These are phyloP conservation scores for Collybia sp. DNA, from an alignment of 768 basidiomycete species.

Conservation along the genomic window DNA sequence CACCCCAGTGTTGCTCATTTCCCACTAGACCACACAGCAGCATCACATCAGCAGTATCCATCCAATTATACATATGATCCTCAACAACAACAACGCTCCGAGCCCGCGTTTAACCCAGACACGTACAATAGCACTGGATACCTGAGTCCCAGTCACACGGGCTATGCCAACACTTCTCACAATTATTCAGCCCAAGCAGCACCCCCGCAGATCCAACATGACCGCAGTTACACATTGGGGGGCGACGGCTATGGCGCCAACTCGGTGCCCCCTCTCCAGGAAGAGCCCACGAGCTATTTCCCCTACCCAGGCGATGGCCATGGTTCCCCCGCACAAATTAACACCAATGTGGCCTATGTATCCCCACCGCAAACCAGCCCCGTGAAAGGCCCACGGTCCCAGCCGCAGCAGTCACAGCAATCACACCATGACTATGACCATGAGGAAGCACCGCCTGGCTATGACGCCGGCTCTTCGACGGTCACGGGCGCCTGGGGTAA, in stretches of 20 bases:
- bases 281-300: slow-evolving; percentile 20
- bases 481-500: slow-evolving; percentile 52
- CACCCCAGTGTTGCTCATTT: slow-evolving; percentile 1
- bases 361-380: slow-evolving; percentile 28
- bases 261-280: slow-evolving; percentile 33
- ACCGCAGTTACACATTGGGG: slow-evolving; percentile 53
- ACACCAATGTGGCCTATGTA: slow-evolving; percentile 26
- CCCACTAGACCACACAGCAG: slow-evolving; percentile 49
- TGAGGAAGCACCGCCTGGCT: slow-evolving; percentile 61
- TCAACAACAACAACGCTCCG: slow-evolving; percentile 30
- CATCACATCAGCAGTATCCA: slow-evolving; percentile 44
- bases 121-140: slow-evolving; percentile 30
- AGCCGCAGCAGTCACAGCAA: slow-evolving; percentile 19
- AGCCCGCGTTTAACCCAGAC: slow-evolving; percentile 19
- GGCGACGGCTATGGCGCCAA: slow-evolving; percentile 53
- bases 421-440: slow-evolving; percentile 16
- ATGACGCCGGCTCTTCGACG: slow-evolving; percentile 50
- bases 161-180: slow-evolving; percentile 11
- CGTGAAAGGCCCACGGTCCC: slow-evolving; percentile 36
- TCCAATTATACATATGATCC: slow-evolving; percentile 49
- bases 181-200: slow-evolving; percentile 17
- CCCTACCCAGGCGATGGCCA: slow-evolving; percentile 13
- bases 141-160: slow-evolving; percentile 11
- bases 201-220: slow-evolving; percentile 17
- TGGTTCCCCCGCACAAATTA: slow-evolving; percentile 30